Evolutionary conservation across 768 basidiomycete genomes (phyloP).

Genomic region (Rubroboletus pulcherrimus): DNA sequence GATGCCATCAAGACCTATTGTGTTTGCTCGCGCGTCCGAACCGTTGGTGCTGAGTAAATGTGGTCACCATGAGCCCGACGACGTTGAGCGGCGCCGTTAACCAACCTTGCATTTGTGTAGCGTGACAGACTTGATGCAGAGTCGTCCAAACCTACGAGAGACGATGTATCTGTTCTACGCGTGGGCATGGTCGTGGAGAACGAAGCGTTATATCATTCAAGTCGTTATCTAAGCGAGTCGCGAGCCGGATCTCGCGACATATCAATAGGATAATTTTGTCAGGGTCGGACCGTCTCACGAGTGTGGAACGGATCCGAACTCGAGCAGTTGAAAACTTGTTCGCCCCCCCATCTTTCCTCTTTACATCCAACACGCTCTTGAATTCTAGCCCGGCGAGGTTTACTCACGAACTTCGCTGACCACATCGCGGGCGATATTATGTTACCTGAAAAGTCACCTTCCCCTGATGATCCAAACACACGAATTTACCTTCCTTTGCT

Average conservation of each 20-base stretch:
- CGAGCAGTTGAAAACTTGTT: background rate
- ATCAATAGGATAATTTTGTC: background rate
- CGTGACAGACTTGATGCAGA: conserved; percentile 12
- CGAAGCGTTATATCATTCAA: background rate
- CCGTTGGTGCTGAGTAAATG: background rate
- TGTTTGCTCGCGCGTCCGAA: background rate
- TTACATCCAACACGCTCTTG: background rate
- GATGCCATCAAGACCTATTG: conserved; percentile 13
- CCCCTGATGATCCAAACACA: background rate
- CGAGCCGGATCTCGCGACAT: background rate
- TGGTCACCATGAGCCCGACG: background rate
- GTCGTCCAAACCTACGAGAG: conserved; percentile 2
- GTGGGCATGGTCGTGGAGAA: conserved; percentile 3
- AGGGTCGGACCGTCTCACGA: background rate
- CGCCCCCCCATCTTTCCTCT: background rate
- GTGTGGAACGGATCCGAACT: background rate
- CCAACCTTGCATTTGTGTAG: conserved; percentile 10
- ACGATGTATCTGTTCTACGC: background rate
- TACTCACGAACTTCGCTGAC: background rate
- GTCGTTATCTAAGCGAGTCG: conserved; percentile 14
- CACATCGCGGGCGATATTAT: background rate
- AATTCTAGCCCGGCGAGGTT: background rate
- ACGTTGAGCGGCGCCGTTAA: background rate
- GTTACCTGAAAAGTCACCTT: background rate
- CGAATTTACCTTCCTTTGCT: background rate